Conservation (phyloP, 1,284 basidiomycete species). For the Porogramme epimiltina region DNA sequence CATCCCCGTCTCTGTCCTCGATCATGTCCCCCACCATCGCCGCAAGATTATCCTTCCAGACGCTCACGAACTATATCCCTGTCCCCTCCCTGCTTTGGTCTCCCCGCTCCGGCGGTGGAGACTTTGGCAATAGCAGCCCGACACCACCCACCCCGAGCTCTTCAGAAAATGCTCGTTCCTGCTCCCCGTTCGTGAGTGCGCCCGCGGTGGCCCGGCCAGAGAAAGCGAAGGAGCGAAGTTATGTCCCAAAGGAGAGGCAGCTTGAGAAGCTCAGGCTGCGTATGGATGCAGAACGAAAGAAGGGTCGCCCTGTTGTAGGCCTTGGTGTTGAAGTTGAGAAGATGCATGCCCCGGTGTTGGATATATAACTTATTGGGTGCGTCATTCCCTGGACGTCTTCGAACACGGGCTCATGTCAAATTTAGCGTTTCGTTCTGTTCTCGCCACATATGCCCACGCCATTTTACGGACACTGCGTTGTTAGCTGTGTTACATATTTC, state of each 20-base stretch:
- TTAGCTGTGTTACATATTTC: slow-evolving; percentile 15
- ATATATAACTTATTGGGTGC: slow-evolving; percentile 25
- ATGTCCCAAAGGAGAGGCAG: slow-evolving; percentile 63
- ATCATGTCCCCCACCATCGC: slow-evolving; percentile 52
- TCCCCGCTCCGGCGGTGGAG: slow-evolving; percentile 20
- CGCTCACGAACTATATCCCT: slow-evolving; percentile 61
- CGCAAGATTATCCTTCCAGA: slow-evolving; percentile 45
- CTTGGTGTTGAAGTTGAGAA: slow-evolving; percentile 18
- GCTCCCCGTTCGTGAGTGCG: slow-evolving; percentile 24
- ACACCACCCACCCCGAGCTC: slow-evolving; percentile 23
- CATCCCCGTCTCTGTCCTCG: slow-evolving; percentile 35
- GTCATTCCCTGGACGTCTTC: background rate
- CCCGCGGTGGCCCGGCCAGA: slow-evolving; percentile 9
- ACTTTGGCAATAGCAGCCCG: slow-evolving; percentile 22
- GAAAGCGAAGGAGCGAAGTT: slow-evolving; percentile 36
- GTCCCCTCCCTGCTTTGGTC: slow-evolving; percentile 52
- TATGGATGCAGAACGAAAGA: slow-evolving; percentile 44
- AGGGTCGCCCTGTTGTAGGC: slow-evolving; percentile 12
- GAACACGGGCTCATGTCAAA: too few species aligned
- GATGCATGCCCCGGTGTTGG: slow-evolving; percentile 17
- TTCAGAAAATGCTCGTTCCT: slow-evolving; percentile 6
- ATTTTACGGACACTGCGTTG: slow-evolving; percentile 20
- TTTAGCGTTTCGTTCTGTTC: slow-evolving; percentile 12
- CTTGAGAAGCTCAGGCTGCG: slow-evolving; percentile 57
- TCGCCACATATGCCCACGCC: slow-evolving; percentile 15